A percentile compares a stretch with the other conserved stretches of the same genome.
Evolutionary conservation across 768 basidiomycete genomes (phyloP).

Genomic region (Amanita brunnescens): DNA sequence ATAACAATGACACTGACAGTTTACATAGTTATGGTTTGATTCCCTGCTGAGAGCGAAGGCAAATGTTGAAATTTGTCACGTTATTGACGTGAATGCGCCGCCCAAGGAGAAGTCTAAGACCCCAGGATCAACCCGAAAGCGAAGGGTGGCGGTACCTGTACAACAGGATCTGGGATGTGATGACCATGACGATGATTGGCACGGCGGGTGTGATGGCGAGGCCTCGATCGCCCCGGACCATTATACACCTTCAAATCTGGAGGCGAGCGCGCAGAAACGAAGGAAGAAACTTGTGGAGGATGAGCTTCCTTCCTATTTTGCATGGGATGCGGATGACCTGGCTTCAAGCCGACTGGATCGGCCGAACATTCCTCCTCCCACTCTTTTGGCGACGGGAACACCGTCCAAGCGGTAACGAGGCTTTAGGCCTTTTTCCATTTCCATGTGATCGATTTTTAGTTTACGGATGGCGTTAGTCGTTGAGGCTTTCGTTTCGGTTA

Average conservation of each 20-base stretch:
- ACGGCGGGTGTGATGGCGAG: constrained; percentile 11
- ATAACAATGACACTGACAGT: not conserved
- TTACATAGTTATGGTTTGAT: constrained; percentile 37
- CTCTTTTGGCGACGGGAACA: no score
- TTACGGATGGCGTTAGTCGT: no score
- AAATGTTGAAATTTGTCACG: constrained; percentile 62
- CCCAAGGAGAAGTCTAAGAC: constrained; percentile 19
- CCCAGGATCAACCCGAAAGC: constrained; percentile 12
- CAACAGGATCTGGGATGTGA: constrained; percentile 15
- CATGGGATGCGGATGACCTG: not conserved
- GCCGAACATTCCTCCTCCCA: not conserved
- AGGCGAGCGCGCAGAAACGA: not conserved
- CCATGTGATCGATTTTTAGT: not conserved
- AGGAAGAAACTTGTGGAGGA: not conserved
- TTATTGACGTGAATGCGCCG: constrained; percentile 29
- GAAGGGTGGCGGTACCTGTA: constrained; percentile 5
- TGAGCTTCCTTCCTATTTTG: not conserved
- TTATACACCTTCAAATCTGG: not conserved
- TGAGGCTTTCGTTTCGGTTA: no score
- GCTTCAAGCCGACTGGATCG: not conserved
- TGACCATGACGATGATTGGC: constrained; percentile 17
- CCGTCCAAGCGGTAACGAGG: not conserved
- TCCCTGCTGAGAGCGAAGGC: constrained; percentile 54
- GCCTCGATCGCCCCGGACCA: constrained; percentile 7
- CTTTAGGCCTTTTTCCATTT: no score